phyloP scores from a whole-genome alignment of 1,284 basidiomycete species.

The Papiliotrema terrestris region DNA sequence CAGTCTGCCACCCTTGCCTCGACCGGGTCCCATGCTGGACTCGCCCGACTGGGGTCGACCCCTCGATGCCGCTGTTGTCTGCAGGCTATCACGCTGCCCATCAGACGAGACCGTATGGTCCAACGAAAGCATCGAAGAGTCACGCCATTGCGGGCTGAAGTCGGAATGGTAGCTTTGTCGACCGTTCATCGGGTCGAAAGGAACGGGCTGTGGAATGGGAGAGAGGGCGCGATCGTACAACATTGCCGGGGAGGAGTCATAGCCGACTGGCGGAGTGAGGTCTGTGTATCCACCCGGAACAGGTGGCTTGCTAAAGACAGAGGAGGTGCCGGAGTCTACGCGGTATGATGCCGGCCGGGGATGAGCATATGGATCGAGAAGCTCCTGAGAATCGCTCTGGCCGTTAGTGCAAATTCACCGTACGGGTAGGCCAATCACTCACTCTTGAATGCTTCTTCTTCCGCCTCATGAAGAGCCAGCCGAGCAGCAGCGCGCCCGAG shows the following conservation, averaged over 20 bases:
- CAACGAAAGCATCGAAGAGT: background rate
- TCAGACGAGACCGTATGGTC: background rate
- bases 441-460: background rate
- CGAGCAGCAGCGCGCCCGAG: slow-evolving; percentile 11
- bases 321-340: slow-evolving; percentile 6
- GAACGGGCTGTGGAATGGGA: background rate
- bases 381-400: background rate
- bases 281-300: slow-evolving; percentile 4
- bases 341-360: slow-evolving; percentile 15
- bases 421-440: too few relatives aligned
- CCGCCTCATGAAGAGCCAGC: background rate
- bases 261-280: slow-evolving; percentile 11
- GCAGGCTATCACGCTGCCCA: too few relatives aligned
- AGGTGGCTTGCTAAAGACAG: background rate
- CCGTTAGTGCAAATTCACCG: background rate
- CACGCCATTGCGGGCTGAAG: background rate
- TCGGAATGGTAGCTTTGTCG: background rate
- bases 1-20: background rate
- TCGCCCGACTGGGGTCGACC: background rate
- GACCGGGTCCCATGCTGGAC: background rate
- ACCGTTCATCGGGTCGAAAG: background rate
- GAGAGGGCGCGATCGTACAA: slow-evolving; percentile 12
- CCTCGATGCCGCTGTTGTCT: too few relatives aligned
- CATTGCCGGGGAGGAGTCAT: slow-evolving; percentile 14
- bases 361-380: slow-evolving; percentile 14